A percentile compares a stretch with the other conserved stretches of the same genome.
These are phyloP conservation scores for Sequoiadendron giganteum DNA, from an alignment of 75 land plant genomes.

Conservation along the genomic window DNA sequence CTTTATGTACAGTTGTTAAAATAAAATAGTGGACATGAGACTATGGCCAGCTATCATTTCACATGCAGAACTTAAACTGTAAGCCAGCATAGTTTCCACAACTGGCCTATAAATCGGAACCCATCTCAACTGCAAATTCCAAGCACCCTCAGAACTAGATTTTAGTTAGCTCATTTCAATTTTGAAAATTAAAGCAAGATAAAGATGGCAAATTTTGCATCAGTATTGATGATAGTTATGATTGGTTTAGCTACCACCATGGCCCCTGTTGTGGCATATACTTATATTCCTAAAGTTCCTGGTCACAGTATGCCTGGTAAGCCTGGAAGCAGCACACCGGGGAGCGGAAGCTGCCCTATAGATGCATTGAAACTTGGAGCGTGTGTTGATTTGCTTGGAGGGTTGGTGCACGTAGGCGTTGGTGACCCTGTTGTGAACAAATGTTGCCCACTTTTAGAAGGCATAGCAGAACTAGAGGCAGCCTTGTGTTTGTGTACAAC, in stretches of 20 bases:
- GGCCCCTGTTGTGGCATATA: not conserved
- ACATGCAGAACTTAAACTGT: no score
- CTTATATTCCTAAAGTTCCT: not conserved
- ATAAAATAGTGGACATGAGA: no score
- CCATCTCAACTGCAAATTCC: not conserved
- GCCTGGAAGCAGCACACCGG: not conserved
- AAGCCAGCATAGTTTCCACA: no score
- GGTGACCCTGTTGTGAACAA: constrained; percentile 34
- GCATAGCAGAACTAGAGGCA: constrained; percentile 45
- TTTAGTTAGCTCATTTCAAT: not conserved
- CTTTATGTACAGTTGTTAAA: no score
- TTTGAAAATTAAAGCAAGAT: not conserved
- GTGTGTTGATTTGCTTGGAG: constrained; percentile 53
- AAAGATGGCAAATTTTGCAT: not conserved
- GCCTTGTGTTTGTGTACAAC: no score
- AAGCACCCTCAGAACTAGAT: not conserved
- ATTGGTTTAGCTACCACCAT: not conserved
- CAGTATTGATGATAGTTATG: not conserved
- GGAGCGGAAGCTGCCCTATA: constrained; percentile 35
- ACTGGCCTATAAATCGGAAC: not conserved
- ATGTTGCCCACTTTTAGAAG: constrained; percentile 49
- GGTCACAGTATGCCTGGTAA: not conserved
- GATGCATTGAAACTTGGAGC: constrained; percentile 50
- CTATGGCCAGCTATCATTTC: no score
- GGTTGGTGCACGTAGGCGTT: constrained; percentile 39